These are phyloP conservation scores for Lactarius tabidus DNA, from an alignment of 768 basidiomycete genomes.

Conservation along the genomic window DNA sequence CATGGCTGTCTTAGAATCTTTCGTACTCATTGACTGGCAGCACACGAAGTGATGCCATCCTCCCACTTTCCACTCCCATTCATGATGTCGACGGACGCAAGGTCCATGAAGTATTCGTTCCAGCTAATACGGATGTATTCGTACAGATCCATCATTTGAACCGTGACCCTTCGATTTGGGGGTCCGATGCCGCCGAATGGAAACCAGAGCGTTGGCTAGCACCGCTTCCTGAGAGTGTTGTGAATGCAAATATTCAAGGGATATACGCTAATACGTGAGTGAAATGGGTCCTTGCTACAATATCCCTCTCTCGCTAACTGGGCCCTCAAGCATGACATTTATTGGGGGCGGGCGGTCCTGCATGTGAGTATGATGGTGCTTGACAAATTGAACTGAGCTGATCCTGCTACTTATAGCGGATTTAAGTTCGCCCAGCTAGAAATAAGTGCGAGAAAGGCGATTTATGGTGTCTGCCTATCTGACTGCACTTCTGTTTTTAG, in stretches of 20 bases:
- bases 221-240: slow-evolving; percentile 21
- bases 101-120: slow-evolving; percentile 31
- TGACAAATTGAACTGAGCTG: neutral
- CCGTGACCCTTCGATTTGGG: neutral
- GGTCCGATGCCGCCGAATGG: neutral
- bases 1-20: neutral
- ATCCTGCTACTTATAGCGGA: slow-evolving; percentile 28
- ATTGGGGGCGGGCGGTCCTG: slow-evolving; percentile 1
- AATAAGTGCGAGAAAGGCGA: slow-evolving; percentile 31
- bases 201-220: slow-evolving; percentile 35
- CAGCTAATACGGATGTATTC: slow-evolving; percentile 27
- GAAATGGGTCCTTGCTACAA: neutral
- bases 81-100: slow-evolving; percentile 4
- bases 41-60: neutral
- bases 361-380: slow-evolving; percentile 3
- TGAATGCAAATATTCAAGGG: slow-evolving; percentile 25
- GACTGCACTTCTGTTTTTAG: neutral
- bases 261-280: slow-evolving; percentile 27
- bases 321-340: neutral
- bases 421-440: slow-evolving; percentile 41
- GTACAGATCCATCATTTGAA: neutral
- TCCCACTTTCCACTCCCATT: neutral
- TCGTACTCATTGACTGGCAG: neutral
- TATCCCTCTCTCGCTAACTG: neutral
- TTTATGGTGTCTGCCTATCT: neutral